Conservation (phyloP, 305 asterid species). For the Ajuga reptans region DNA sequence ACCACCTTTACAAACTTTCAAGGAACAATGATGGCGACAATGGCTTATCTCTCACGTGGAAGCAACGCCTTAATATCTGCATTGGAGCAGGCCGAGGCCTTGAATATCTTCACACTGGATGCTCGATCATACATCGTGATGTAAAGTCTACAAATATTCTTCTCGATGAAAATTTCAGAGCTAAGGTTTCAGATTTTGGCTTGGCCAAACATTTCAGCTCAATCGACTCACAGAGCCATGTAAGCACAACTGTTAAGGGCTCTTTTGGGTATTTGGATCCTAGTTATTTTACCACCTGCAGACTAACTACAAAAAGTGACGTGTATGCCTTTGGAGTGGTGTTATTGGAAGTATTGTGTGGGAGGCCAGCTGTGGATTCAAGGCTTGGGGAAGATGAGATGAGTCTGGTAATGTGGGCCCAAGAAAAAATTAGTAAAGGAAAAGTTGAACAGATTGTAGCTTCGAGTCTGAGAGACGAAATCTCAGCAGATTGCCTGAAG, state of each 20-base stretch:
- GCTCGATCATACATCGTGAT: conserved; percentile 36
- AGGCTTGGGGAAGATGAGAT: background rate
- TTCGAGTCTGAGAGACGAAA: background rate
- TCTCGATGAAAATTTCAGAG: conserved; percentile 30
- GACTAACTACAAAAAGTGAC: background rate
- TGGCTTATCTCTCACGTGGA: conserved; percentile 25
- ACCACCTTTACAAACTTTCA: conserved; percentile 12
- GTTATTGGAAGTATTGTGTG: conserved; percentile 2
- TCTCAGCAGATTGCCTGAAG: background rate
- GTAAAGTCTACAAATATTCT: conserved; percentile 40
- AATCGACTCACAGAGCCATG: conserved; percentile 16
- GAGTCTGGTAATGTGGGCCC: background rate
- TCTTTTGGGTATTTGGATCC: conserved; percentile 43
- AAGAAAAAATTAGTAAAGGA: background rate
- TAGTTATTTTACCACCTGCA: background rate
- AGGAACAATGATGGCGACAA: background rate
- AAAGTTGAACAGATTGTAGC: background rate
- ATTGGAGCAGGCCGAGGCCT: conserved; percentile 42
- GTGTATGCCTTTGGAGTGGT: background rate
- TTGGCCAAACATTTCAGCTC: conserved; percentile 30
- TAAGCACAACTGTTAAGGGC: conserved; percentile 34
- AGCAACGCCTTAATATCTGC: conserved; percentile 36
- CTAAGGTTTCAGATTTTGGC: conserved; percentile 45
- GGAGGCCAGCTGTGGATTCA: background rate
- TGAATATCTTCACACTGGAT: conserved; percentile 38